phyloP scores from a whole-genome alignment of 805 yeast genomes.

The Nakazawaea anatomiae region DNA sequence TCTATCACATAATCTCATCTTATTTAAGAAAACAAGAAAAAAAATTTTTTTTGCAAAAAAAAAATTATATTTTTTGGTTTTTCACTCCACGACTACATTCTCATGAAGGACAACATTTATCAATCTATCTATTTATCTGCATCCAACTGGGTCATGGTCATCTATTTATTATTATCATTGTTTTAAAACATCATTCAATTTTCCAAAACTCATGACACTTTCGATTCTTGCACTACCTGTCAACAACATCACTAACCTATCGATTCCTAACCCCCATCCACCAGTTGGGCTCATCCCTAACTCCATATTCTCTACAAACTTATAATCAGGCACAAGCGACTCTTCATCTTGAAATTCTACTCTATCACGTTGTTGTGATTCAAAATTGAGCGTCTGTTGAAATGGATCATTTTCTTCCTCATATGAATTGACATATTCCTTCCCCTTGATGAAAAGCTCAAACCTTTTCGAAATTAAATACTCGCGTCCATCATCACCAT shows the following conservation, averaged over 20 bases:
- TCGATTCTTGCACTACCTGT: slow-evolving; percentile 63
- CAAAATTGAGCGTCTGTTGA: slow-evolving; percentile 59
- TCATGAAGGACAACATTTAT: too few species aligned
- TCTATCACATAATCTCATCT: not conserved
- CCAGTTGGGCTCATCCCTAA: slow-evolving; percentile 97
- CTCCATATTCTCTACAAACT: slow-evolving; percentile 72
- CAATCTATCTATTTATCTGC: too few species aligned
- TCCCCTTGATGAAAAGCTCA: slow-evolving; percentile 75
- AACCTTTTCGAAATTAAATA: slow-evolving; percentile 57
- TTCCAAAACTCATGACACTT: slow-evolving; percentile 71
- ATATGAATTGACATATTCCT: slow-evolving; percentile 86
- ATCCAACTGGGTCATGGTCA: not conserved
- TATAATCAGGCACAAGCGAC: slow-evolving; percentile 62
- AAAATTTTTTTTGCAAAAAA: not conserved
- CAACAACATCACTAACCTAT: slow-evolving; percentile 77
- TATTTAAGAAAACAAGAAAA: too few species aligned
- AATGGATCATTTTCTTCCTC: slow-evolving; percentile 93
- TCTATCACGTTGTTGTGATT: slow-evolving; percentile 46
- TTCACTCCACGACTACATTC: too few species aligned
- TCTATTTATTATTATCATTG: slow-evolving; percentile 31
- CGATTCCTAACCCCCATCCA: slow-evolving; percentile 97
- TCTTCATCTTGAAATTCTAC: slow-evolving; percentile 51
- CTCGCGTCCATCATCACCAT: slow-evolving; percentile 30
- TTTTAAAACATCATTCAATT: slow-evolving; percentile 58
- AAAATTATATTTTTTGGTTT: too few species aligned